Conservation (phyloP, 306 rosid species). For the Prunus dulcis region DNA sequence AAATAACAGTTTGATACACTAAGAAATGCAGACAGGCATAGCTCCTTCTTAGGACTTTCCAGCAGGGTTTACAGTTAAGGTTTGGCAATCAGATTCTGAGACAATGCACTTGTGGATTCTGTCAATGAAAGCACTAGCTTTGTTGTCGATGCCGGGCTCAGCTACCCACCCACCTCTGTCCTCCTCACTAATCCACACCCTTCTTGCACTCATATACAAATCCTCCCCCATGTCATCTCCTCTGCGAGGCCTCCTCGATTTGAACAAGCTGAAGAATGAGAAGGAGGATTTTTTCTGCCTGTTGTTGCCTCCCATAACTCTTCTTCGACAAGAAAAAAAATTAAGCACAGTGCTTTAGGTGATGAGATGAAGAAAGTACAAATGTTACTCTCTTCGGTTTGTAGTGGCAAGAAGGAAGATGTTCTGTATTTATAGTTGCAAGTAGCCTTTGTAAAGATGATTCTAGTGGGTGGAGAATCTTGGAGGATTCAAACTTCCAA, state of each 20-base stretch:
- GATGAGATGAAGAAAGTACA: slow-evolving; percentile 8
- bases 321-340: background rate
- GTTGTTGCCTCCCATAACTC: slow-evolving; percentile 51
- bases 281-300: slow-evolving; percentile 62
- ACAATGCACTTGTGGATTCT: slow-evolving; percentile 43
- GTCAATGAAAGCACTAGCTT: slow-evolving; percentile 57
- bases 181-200: slow-evolving; percentile 75
- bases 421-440: slow-evolving; percentile 37
- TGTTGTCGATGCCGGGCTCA: slow-evolving; percentile 67
- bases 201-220: slow-evolving; percentile 33
- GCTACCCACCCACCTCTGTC: slow-evolving; percentile 66
- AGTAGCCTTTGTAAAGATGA: slow-evolving; percentile 11
- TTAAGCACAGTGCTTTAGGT: background rate
- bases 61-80: slow-evolving; percentile 37
- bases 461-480: slow-evolving; percentile 36
- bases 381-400: slow-evolving; percentile 26
- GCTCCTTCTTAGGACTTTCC: slow-evolving; percentile 3
- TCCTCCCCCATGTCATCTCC: slow-evolving; percentile 28
- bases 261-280: slow-evolving; percentile 63
- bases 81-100: slow-evolving; percentile 41
- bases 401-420: slow-evolving; percentile 1
- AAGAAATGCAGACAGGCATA: background rate
- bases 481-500: slow-evolving; percentile 31
- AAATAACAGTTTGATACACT: background rate
- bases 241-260: slow-evolving; percentile 31